Base-by-base conservation (phyloP, 768 basidiomycete species). In the Pholiota molesta region DNA sequence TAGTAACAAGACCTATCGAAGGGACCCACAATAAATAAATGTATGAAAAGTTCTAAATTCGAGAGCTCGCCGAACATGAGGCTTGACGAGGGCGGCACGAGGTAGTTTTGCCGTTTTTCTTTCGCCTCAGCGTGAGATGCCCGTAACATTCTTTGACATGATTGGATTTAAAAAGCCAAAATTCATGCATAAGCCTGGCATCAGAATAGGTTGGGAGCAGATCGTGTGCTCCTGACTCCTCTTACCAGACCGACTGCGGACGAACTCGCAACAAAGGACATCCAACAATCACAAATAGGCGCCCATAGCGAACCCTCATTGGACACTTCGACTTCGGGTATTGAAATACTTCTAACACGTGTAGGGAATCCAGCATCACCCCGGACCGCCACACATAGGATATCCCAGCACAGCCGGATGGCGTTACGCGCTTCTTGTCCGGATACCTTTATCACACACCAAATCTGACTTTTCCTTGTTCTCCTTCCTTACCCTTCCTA, bases 281-380 rank as follows among this genome's bases (percentile, higher is more conserved):
- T 53, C n/a, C 13, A n/a, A 47, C 23, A 33, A 47, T 58, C 45
- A 58, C 45, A 51, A 49, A 52, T 56, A 65, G 54, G 60, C 64
- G 60, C 64, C 63, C 60, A 58, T 57, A n/a, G 35, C 39, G 11
- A n/a, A 26, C 53, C 47, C 47, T 40, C 44, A 42, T 54, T 53
- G 42, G 35, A 21, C 9, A 2, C 31, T 11, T 17, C 26, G 52
- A 37, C 51, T 7, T 19, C n/a, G 42, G 35, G 2, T 13, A 37
- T 37, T 35, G 55, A 56, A 57, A 57, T 42, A 56, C 63, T 21
- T 44, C 57, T 56, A 55, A 58, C 64, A 65, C 64, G 64, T 65
- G 64, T 65, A 58, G 35, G 58, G 23, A 40, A 16, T 29, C 40
- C 16, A 35, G 11, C 13, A 52, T 29, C 55, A 42, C n/a, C 40